A percentile compares a stretch with the other conserved stretches of the same genome.
phyloP scores from a whole-genome alignment of 2,329 filamentous ascomycete species.

The Sphaerulina musiva region DNA sequence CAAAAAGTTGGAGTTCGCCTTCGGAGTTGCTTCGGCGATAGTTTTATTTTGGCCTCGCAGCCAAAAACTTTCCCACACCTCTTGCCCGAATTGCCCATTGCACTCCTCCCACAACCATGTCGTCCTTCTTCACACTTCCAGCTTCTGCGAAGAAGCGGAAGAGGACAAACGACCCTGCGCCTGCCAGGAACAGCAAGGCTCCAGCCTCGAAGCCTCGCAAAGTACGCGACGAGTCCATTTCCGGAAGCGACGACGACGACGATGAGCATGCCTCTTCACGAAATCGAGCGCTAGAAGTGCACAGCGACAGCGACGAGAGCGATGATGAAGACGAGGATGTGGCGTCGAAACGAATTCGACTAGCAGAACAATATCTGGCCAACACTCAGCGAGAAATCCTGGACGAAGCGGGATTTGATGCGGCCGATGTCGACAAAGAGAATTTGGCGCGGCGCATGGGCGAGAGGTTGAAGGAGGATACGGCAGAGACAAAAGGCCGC shows the following conservation, averaged over 20 bases:
- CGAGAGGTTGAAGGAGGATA: slow-evolving; percentile 82
- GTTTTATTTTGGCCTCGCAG: no score
- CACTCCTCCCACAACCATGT: slow-evolving; percentile 51
- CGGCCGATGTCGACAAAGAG: slow-evolving; percentile 86
- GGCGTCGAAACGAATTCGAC: slow-evolving; percentile 74
- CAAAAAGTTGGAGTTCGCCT: no score
- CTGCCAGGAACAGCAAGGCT: slow-evolving; percentile 43
- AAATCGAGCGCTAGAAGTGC: slow-evolving; percentile 29
- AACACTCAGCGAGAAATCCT: slow-evolving; percentile 70
- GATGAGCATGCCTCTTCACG: slow-evolving; percentile 32
- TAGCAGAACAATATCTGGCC: slow-evolving; percentile 88
- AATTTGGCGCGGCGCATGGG: slow-evolving; percentile 59
- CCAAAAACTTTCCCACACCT: background rate
- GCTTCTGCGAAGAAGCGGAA: slow-evolving; percentile 88
- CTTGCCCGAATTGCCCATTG: background rate
- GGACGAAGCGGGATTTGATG: slow-evolving; percentile 82
- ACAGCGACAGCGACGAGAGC: slow-evolving; percentile 42
- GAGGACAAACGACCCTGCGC: slow-evolving; percentile 53
- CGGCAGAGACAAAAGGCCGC: slow-evolving; percentile 82
- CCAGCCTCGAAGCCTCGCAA: slow-evolving; percentile 41
- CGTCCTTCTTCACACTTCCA: slow-evolving; percentile 90
- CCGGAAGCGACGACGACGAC: slow-evolving; percentile 64
- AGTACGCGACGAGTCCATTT: slow-evolving; percentile 71
- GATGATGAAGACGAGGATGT: slow-evolving; percentile 83
- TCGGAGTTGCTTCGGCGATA: no score